phyloP scores from a whole-genome alignment of 1,284 basidiomycete species.

The Anthracocystis walkeri region DNA sequence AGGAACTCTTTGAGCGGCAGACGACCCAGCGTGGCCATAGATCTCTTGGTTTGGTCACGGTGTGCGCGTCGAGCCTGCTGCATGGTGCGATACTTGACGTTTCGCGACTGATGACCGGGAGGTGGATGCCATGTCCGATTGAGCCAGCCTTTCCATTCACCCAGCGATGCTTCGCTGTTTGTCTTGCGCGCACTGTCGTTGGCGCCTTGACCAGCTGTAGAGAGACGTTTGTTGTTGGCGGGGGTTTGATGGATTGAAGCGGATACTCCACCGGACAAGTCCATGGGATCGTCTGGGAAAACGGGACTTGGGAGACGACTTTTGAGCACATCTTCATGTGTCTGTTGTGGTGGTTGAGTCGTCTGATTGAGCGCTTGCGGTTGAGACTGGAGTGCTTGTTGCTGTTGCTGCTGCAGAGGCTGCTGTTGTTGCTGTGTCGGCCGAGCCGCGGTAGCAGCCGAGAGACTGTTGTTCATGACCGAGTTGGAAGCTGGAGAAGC shows the following conservation, averaged over 20 bases:
- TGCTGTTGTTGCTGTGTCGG: constrained; percentile 17
- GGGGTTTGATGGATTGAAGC: constrained; percentile 29
- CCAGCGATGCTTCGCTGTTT: constrained; percentile 33
- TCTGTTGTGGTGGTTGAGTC: constrained; percentile 22
- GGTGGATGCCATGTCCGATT: constrained; percentile 45
- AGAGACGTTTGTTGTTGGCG: constrained; percentile 35
- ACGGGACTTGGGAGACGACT: constrained; percentile 50
- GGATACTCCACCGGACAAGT: constrained; percentile 34
- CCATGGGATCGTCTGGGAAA: constrained; percentile 46
- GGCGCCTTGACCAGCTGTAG: constrained; percentile 20
- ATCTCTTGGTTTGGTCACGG: constrained; percentile 46
- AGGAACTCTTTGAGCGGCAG: constrained; percentile 57
- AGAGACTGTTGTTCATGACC: constrained; percentile 28
- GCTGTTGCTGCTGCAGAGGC: constrained; percentile 12
- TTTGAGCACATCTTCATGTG: constrained; percentile 33
- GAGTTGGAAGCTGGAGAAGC: constrained; percentile 28
- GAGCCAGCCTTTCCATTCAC: constrained; percentile 53
- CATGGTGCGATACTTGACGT: constrained; percentile 51
- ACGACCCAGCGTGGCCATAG: constrained; percentile 55
- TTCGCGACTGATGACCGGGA: constrained; percentile 35
- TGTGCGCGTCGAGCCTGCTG: constrained; percentile 47
- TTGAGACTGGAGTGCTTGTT: constrained; percentile 26
- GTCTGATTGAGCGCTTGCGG: constrained; percentile 20
- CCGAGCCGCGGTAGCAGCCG: constrained; percentile 22
- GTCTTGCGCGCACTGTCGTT: constrained; percentile 36